Evolutionary conservation across 768 basidiomycete genomes (phyloP).

Genomic region (Candolleomyces eurysporus): DNA sequence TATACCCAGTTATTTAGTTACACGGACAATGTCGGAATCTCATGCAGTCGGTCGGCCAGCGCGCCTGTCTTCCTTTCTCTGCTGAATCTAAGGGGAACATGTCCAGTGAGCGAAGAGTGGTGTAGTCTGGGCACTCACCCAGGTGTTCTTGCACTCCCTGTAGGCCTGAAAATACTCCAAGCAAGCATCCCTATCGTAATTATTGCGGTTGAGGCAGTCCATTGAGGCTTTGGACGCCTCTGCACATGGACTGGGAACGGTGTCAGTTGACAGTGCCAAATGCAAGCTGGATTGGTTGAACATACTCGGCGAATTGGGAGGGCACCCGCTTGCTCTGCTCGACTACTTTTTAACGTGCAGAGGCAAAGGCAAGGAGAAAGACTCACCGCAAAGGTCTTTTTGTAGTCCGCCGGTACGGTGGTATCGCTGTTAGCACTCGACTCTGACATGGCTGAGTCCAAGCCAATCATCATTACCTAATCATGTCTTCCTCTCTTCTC

Average conservation of each 20-base stretch:
- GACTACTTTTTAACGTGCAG: background rate
- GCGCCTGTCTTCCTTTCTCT: constrained; percentile 63
- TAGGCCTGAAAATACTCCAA: constrained; percentile 80
- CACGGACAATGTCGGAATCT: constrained; percentile 24
- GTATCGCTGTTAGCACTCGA: too few relatives aligned
- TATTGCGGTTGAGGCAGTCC: constrained; percentile 64
- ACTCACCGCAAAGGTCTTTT: background rate
- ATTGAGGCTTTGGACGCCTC: constrained; percentile 74
- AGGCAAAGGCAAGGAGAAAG: background rate
- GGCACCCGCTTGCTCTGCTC: constrained; percentile 24
- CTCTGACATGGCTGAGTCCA: too few relatives aligned
- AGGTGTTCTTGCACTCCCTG: constrained; percentile 75
- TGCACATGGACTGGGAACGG: constrained; percentile 60
- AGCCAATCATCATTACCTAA: too few relatives aligned
- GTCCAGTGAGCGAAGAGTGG: background rate
- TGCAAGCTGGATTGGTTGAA: background rate
- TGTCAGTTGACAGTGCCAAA: background rate
- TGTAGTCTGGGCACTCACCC: constrained; percentile 46
- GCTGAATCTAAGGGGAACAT: constrained; percentile 48
- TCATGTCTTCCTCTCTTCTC: too few relatives aligned
- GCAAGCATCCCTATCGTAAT: constrained; percentile 71
- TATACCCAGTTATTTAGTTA: constrained; percentile 15
- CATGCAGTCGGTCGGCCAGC: constrained; percentile 20
- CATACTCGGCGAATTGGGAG: constrained; percentile 39
- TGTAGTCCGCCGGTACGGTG: background rate